Conservation (phyloP, 208 protist genomes). For the Phytomonas serpens region DNA sequence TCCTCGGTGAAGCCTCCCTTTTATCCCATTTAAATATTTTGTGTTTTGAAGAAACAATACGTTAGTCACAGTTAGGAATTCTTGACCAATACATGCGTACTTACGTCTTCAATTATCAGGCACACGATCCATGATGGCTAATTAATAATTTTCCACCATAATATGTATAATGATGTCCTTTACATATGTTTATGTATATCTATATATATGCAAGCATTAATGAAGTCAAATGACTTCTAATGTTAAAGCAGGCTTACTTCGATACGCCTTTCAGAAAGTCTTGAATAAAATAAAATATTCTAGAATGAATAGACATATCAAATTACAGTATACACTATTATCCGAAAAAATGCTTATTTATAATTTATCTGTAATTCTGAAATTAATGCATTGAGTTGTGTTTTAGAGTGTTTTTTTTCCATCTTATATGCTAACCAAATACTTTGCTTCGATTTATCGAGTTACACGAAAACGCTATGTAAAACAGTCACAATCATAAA, state of each 20-base stretch:
- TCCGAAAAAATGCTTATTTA: not conserved
- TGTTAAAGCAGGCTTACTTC: not conserved
- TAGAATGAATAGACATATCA: not conserved
- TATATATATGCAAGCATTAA: not conserved
- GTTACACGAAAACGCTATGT: not conserved
- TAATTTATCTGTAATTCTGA: not conserved
- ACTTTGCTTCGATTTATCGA: not conserved
- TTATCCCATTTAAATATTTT: not conserved
- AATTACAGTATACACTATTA: not conserved
- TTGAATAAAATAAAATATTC: not conserved
- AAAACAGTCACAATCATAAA: not conserved
- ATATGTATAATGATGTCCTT: not conserved
- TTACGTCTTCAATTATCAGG: not conserved
- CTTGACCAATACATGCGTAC: not conserved
- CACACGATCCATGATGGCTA: not conserved
- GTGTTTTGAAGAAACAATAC: not conserved
- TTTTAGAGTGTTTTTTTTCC: not conserved
- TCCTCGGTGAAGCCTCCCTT: not conserved
- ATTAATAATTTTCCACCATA: not conserved
- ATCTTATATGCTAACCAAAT: not conserved
- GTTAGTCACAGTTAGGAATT: not conserved
- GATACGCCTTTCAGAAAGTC: not conserved
- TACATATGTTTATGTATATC: too few species aligned
- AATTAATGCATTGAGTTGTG: not conserved
- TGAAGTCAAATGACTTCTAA: not conserved